Percentiles rank a stretch among this genome's conserved stretches.
Conservation (phyloP, 768 basidiomycete species). For the Infundibulicybe gibba region DNA sequence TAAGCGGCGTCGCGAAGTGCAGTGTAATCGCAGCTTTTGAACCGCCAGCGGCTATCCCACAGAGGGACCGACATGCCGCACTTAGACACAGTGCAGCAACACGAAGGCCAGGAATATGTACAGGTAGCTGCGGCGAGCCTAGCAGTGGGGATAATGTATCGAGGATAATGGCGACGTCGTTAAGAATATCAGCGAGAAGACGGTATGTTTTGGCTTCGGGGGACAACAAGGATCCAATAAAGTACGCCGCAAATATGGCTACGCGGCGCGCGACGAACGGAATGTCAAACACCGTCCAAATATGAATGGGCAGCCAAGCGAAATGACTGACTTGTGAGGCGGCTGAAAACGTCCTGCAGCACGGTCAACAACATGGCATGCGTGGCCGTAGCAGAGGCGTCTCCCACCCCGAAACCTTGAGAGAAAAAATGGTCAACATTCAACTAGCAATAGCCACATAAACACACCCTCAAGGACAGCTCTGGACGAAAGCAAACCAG, state of each 20-base stretch:
- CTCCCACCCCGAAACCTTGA: constrained; percentile 66
- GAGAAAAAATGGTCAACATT: neutral
- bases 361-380: constrained; percentile 61
- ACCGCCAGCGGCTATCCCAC: constrained; percentile 61
- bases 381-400: constrained; percentile 62
- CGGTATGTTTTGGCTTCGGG: constrained; percentile 73
- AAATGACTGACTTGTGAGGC: constrained; percentile 52
- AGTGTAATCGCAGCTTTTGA: constrained; percentile 68
- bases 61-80: constrained; percentile 54
- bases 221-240: constrained; percentile 58
- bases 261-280: neutral
- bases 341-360: constrained; percentile 61
- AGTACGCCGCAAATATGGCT: constrained; percentile 65
- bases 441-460: neutral
- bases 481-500: constrained; percentile 59
- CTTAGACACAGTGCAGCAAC: constrained; percentile 52
- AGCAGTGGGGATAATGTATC: constrained; percentile 60
- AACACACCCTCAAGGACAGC: constrained; percentile 61
- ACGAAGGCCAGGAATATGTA: constrained; percentile 33
- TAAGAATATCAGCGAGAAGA: constrained; percentile 62
- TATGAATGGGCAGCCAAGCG: neutral
- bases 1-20: constrained; percentile 55
- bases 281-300: neutral
- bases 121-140: constrained; percentile 31
- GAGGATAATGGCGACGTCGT: constrained; percentile 55